Evolutionary conservation across 352 stramenopile species (phyloP), one percentile per base, ranked within the genome.

Genomic region (Globisporangium iwayamae): DNA sequence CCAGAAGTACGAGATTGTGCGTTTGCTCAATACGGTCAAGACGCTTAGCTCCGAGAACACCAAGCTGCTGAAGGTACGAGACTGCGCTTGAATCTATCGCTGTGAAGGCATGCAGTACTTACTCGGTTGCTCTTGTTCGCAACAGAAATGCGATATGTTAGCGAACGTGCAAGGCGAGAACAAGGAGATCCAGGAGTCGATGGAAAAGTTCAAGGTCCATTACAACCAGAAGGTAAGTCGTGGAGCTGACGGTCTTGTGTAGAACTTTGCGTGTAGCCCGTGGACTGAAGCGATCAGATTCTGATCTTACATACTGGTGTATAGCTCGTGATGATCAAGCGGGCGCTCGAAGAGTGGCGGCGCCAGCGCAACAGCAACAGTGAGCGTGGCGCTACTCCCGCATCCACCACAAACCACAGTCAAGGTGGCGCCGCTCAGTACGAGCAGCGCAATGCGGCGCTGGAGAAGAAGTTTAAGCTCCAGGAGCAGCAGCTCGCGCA

Each of bases 251-350:
- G 36, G 11, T 16, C 36, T 41, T 41, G 36, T 14, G 14, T 41
- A 11, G 3, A 14, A 4, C 4, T 41, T 41, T 41, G 36, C 11
- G 36, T 41, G 14, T 14, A 41, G 36, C 9, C 14, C 8, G 36
- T 41, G 36, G 36, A 4, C 36, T 41, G 20, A 28, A 51, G 36
- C 25, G 2, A 28, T 28, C 25, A 28, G 5, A 28, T 52, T 9
- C 22, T n/a, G 18, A 18, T 22, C 32, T 30, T 34, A 62, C 18
- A 4, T 6, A 5, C 30, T 60, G 8, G 3, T 47, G 7, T 32
- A 11, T 56, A 95, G 85, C 80, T 96, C 56, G 72, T 91, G n/a
- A 90, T 93, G 82, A 91, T 96, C 61, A 96, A 96, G 60, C 79
- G 77, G 46, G 87, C 87, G n/a, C 71, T 96, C n/a, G 87, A 96